Base-by-base conservation (phyloP, 169 alveolate genomes). In the Plasmodium berghei region DNA sequence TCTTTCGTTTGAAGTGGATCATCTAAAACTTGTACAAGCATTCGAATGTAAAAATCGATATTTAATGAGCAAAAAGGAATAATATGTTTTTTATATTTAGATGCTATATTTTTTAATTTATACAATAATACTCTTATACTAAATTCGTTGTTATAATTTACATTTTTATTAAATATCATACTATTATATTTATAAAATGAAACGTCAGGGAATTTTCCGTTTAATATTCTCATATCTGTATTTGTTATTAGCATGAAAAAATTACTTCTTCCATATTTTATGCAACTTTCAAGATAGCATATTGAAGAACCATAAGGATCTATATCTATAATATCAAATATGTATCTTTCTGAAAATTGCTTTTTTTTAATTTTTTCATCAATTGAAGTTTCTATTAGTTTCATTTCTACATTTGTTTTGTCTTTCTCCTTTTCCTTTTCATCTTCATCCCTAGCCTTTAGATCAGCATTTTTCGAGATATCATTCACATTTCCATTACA, bases 141-240 rank as follows among this genome's bases (percentile, higher is more conserved):
- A 89, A 95, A 92, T 91, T 98, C 99, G 72, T 97, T 98, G 89
- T 98, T 96, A 74, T 95, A 96, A 16, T 94, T 87, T 48, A 94
- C 94, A 83, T 96, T 97, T 72, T 94, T 88, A 63, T 98, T 96
- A 67, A 93, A 86, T 70, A 86, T 71, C 87, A 95, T 91, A 18
- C 98, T 97, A 55, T 98, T 98, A 73, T 98, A 98, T 88, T 97
- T 97, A 90, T 98, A 98, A 92, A 97, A 98, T 14, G 98, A 94
- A 5, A 97, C 98, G 55, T 96, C 97, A 0, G 99, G 99, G 58
- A 90, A 94, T 83, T 97, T 96, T n/a, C 99, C 98, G 89, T 99
- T 97, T 49, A 98, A 93, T 10, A 97, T 97, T n/a, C 99, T 97
- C 99, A 97, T 97, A 89, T 98, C 99, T n/a, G 99, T 98, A 56